Evolutionary conservation across 2,329 filamentous ascomycete genomes (phyloP), one percentile per base, ranked within the genome.

Genomic region (Blastomyces percursus): DNA sequence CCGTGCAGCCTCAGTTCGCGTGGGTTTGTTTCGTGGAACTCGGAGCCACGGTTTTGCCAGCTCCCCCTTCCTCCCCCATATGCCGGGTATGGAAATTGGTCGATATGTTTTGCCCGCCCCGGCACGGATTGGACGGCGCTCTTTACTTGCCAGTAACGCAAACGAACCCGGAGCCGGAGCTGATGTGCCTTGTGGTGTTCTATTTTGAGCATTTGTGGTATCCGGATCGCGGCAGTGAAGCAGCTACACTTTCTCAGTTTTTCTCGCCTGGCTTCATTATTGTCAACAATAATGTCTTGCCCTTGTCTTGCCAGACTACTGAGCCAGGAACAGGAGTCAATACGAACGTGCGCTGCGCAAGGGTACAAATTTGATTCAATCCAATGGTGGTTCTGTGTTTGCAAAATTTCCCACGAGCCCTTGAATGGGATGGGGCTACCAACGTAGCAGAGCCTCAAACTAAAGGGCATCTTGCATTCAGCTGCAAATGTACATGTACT

Each of bases 371-470:
- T 51, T 50, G 14, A 48, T 14, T 51, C 21, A 27, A 51, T 51
- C 24, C 12, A 27, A 12, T 51, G 8, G 21, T 48, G 6, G 21
- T 12, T 51, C 21, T 14, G 12, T 30, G 1, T 38, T 55, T 55
- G 51, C 30, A 55, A 55, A 55, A 4, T 38, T 21, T 30, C 12
- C 9, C 30, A 38, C 32, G 4, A 35, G 30, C n/a, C 30, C 30
- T 30, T 57, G 35, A 48, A 30, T 38, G 30, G 5, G 19, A 24
- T 50, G 40, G 16, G 21, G 3, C 7, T 6, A 14, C 14, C n/a
- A 21, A 24, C 27, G 16, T 7, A 48, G 42, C 57, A 59, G 42
- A 59, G 57, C 57, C 57, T 59, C 57, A 48, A 59, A 59, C 24
- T 50, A 59, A 59, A 59, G 16, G 27, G 2, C 3, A 14, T 48